phyloP scores from a whole-genome alignment of 371 early-diverging fungal species.

The Ecytonucleospora hepatopenaei region DNA sequence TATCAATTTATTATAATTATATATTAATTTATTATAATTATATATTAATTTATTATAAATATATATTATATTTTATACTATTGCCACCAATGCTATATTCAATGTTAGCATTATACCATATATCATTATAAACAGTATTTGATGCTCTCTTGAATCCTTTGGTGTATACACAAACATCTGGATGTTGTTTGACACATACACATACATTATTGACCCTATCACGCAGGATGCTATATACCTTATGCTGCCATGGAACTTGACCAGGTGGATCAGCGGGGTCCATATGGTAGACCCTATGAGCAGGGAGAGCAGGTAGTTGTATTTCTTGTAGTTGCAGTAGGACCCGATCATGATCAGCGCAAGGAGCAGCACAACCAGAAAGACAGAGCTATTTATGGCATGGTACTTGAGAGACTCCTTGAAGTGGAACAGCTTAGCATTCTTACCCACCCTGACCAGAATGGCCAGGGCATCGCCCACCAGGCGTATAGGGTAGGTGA shows the following conservation, averaged over 20 bases:
- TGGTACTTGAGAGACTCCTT: background rate
- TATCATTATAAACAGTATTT: background rate
- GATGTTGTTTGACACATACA: background rate
- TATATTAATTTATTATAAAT: background rate
- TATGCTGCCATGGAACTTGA: background rate
- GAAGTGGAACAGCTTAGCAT: background rate
- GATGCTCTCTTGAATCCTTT: background rate
- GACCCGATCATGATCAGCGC: background rate
- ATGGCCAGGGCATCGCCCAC: background rate
- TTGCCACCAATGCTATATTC: background rate
- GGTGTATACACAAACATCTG: background rate
- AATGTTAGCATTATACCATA: background rate
- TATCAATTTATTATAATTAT: background rate
- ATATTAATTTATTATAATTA: background rate
- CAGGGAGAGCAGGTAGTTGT: background rate
- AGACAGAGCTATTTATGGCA: background rate
- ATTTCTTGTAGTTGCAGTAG: background rate
- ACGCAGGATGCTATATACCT: background rate
- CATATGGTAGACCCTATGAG: background rate
- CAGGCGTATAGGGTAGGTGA: background rate
- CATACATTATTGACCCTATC: background rate
- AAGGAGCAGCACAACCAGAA: background rate
- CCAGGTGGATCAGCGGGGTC: background rate
- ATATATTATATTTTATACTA: background rate
- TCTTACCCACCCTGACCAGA: background rate